Evolutionary conservation across 148 eudicot species (phyloP).

Genomic region (Tetragonia tetragonoides): DNA sequence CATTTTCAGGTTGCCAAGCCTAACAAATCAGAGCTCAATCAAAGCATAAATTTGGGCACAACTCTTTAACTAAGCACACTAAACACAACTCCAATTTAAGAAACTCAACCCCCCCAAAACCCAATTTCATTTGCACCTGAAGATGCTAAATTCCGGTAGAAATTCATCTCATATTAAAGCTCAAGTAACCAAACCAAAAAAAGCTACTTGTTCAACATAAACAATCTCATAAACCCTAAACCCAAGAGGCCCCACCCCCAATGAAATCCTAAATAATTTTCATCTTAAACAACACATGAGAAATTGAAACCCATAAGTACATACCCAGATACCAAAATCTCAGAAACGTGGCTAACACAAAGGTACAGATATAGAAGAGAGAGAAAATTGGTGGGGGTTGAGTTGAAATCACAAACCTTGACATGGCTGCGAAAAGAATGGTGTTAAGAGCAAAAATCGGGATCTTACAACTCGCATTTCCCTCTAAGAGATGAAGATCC

Average conservation of each 20-base stretch:
- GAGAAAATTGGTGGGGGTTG: background rate
- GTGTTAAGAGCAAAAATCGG: background rate
- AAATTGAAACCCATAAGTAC: background rate
- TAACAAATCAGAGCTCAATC: too few species aligned
- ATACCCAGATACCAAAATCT: background rate
- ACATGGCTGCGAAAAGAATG: background rate
- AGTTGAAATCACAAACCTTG: background rate
- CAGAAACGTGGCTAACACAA: background rate
- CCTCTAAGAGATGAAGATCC: background rate
- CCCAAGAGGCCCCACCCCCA: background rate
- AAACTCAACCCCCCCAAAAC: background rate
- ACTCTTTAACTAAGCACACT: too few species aligned
- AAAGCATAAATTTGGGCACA: too few species aligned
- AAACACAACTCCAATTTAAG: background rate
- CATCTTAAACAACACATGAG: background rate
- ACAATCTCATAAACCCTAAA: conserved; percentile 2
- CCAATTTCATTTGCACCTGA: background rate
- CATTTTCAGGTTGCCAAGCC: too few species aligned
- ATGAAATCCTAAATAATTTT: background rate
- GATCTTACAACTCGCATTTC: background rate
- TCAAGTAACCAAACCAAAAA: background rate
- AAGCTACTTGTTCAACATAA: background rate
- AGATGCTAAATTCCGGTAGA: background rate
- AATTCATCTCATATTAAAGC: background rate
- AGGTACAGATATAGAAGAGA: background rate